phyloP scores from a whole-genome alignment of 2,329 filamentous ascomycete species.

The Elsinoe fawcettii region DNA sequence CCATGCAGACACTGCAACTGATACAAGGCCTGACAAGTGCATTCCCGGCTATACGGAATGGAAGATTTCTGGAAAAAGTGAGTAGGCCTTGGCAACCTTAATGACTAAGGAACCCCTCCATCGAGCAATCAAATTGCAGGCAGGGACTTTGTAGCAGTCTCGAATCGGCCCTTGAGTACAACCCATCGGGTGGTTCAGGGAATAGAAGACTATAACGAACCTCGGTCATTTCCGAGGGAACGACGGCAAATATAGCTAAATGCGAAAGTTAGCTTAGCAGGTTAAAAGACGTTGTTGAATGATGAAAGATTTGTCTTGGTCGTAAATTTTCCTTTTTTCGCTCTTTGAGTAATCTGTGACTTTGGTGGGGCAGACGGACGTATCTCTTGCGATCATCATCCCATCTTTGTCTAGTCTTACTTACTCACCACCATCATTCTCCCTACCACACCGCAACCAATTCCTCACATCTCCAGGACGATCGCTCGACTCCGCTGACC shows the following conservation, averaged over 20 bases:
- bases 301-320: constrained; percentile 4
- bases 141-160: background rate
- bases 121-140: background rate
- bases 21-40: background rate
- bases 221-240: constrained; percentile 7
- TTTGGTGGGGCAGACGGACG: constrained; percentile 7
- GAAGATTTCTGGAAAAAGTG: constrained; percentile 5
- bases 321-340: constrained; percentile 7
- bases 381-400: background rate
- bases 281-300: background rate
- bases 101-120: constrained; percentile 3
- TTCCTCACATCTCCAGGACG: background rate
- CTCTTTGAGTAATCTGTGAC: background rate
- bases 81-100: background rate
- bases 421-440: background rate
- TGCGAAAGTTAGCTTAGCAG: background rate
- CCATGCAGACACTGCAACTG: no score
- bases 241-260: background rate
- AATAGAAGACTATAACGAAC: background rate
- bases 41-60: constrained; percentile 8
- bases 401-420: background rate
- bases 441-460: background rate
- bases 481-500: background rate
- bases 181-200: background rate
- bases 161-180: background rate